phyloP scores from a whole-genome alignment of 2,329 filamentous ascomycete species.

The Cercospora zeae-maydis region DNA sequence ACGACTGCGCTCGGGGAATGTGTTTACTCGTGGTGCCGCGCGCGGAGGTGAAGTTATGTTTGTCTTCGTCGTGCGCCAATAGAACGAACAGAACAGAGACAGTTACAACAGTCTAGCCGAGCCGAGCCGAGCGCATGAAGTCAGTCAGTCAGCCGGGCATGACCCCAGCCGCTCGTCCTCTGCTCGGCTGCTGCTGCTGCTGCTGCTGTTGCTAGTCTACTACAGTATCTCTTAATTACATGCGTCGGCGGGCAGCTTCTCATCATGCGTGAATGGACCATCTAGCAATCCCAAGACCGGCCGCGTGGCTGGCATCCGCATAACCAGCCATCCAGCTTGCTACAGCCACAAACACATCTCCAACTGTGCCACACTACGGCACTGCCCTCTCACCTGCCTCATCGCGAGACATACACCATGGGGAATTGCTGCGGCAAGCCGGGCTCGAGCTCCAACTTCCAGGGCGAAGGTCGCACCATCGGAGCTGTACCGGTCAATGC shows the following conservation, averaged over 20 bases:
- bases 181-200: not conserved
- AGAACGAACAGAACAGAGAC: no score
- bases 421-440: constrained; percentile 78
- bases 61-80: not conserved
- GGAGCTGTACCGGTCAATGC: constrained; percentile 53
- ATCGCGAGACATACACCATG: constrained; percentile 52
- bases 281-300: not conserved
- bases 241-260: not conserved
- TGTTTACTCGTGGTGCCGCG: not conserved
- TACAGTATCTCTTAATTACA: no score
- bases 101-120: no score
- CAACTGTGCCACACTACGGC: not conserved
- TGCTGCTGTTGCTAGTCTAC: no score
- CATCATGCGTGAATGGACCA: not conserved
- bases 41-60: not conserved
- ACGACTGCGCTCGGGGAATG: not conserved
- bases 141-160: no score
- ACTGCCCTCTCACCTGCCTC: not conserved
- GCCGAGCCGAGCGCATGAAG: no score
- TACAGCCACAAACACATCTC: not conserved
- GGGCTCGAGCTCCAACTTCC: constrained; percentile 60
- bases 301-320: not conserved
- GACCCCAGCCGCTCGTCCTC: not conserved
- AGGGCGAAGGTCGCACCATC: constrained; percentile 68
- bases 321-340: not conserved